A percentile compares a stretch with the other conserved stretches of the same genome.
Conservation (phyloP, 2,329 filamentous ascomycete species). For the Apiospora sp. region DNA sequence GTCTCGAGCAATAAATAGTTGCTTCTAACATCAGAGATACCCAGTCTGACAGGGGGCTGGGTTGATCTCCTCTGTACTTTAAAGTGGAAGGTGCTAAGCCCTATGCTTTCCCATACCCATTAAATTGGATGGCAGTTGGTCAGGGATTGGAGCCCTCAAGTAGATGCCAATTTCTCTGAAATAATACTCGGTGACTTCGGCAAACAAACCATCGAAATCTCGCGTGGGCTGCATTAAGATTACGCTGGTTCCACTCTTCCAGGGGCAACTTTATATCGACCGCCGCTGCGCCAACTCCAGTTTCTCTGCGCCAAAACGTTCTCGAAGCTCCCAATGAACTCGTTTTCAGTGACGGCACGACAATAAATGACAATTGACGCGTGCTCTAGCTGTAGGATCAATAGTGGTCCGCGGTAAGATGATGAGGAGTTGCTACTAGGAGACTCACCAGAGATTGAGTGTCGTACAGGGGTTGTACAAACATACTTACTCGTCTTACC, state of each 20-base stretch:
- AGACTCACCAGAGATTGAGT: background rate
- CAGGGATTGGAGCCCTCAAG: background rate
- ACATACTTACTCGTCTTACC: background rate
- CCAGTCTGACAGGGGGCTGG: background rate
- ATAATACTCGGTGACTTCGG: background rate
- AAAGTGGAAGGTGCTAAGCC: background rate
- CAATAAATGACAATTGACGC: background rate
- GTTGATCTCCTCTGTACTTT: background rate
- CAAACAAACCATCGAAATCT: background rate
- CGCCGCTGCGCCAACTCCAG: background rate
- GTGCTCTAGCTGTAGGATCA: background rate
- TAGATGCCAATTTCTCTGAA: background rate
- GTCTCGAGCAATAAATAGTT: background rate
- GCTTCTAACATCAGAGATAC: background rate
- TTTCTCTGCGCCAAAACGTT: background rate
- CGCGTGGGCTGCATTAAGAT: background rate
- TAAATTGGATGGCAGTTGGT: background rate
- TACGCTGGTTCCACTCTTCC: background rate
- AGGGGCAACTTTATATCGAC: slow-evolving; percentile 1
- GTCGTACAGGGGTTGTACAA: too few species aligned
- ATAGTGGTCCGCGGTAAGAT: background rate
- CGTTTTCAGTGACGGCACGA: background rate
- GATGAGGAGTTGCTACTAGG: background rate
- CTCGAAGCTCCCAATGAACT: background rate
- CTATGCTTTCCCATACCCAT: background rate